Conservation (phyloP, 805 yeast genomes). For the Wickerhamiella musiphila region DNA sequence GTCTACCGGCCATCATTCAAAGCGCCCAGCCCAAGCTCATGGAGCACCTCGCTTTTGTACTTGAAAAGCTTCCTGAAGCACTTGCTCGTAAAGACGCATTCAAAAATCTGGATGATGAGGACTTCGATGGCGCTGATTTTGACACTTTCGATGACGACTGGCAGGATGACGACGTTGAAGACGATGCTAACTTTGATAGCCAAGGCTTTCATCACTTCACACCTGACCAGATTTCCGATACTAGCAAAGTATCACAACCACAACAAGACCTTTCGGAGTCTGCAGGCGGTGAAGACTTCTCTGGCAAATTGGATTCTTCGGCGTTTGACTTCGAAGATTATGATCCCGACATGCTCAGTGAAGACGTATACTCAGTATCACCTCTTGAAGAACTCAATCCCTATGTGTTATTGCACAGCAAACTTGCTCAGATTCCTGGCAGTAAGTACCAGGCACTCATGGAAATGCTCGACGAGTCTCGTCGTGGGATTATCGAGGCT, state of each 20-base stretch:
- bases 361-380: constrained; percentile 64
- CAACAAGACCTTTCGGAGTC: no score
- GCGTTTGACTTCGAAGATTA: constrained; percentile 26
- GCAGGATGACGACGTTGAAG: constrained; percentile 12
- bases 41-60: constrained; percentile 30
- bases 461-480: constrained; percentile 24
- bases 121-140: constrained; percentile 22
- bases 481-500: constrained; percentile 21
- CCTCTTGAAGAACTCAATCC: constrained; percentile 65
- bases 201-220: background rate
- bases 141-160: constrained; percentile 25
- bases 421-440: constrained; percentile 32
- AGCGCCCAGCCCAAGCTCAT: constrained; percentile 32
- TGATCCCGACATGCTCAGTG: constrained; percentile 59
- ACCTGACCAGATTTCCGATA: background rate
- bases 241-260: no score
- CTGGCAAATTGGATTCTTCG: background rate
- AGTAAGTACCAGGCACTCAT: constrained; percentile 33
- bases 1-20: constrained; percentile 19
- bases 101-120: constrained; percentile 29
- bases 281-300: constrained; percentile 3
- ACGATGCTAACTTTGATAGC: constrained; percentile 8
- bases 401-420: constrained; percentile 40
- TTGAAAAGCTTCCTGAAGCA: constrained; percentile 56
- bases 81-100: constrained; percentile 46